Evolutionary conservation across 2,329 filamentous ascomycete species (phyloP), one percentile per base, ranked within the genome.

Genomic region (Scolecobasidium constrictum): DNA sequence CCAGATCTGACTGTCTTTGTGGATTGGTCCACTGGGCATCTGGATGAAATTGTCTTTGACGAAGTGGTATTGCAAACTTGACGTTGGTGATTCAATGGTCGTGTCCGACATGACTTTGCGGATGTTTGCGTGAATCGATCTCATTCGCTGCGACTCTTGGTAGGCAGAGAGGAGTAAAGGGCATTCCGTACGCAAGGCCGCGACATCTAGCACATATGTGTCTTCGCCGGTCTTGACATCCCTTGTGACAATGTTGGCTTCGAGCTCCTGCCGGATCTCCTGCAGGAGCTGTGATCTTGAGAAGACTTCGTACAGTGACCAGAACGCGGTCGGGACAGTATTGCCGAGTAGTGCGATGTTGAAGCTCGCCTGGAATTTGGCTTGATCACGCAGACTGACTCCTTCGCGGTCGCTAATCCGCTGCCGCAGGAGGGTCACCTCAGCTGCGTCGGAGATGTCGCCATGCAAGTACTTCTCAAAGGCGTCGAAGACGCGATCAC

Each of bases 291-390:
- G 44, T 1, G 62, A 58, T 1, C 59, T 54, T 2, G 59, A 61
- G 46, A 51, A 62, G 0, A 66, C 35, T 13, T 66, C 59, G 38
- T 51, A 62, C 4, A 66, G 33, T 1, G 55, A 47, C 62, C 64
- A 66, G 50, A 63, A 67, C 0, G 52, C 45, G 1, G 62, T 54
- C 0, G 64, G 64, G 1, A 59, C 52, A 0, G 59, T 60, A 43
- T 66, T 66, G 7, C 55, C 54, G 0, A 66, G 49, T n/a, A 63
- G 47, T 0, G 53, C 63, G 4, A 63, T 20, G 17, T 34, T 35
- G 28, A 42, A 40, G 22, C 38, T 40, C 4, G 28, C 20, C 31
- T 40, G 38, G 17, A 28, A 19, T 7, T 12, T 17, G 7, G 38
- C 38, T 3, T 26, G 18, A 13, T 40, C 38, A 3, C 28, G 17